These are phyloP conservation scores for Fusarium sp. DNA, from an alignment of 2,329 filamentous ascomycete genomes.

Conservation along the genomic window DNA sequence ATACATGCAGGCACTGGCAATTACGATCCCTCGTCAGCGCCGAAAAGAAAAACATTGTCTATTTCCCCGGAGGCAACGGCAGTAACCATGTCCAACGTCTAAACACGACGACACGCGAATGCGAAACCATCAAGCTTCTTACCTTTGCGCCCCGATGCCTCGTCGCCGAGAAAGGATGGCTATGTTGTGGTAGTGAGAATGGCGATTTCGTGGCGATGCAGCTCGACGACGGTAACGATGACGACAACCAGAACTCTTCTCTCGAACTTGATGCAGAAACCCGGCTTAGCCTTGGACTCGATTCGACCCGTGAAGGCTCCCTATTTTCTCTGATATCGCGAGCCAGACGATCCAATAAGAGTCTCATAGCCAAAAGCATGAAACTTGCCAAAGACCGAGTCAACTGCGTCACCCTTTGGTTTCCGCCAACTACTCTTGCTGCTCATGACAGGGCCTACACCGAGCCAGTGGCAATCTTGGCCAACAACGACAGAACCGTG, in stretches of 20 bases:
- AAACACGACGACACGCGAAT: constrained; percentile 76
- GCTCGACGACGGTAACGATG: constrained; percentile 59
- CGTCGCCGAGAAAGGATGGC: constrained; percentile 86
- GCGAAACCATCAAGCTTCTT: constrained; percentile 78
- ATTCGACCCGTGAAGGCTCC: constrained; percentile 49
- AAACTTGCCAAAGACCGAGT: constrained; percentile 71
- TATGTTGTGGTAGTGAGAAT: constrained; percentile 89
- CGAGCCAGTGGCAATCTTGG: constrained; percentile 75
- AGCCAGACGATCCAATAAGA: constrained; percentile 56
- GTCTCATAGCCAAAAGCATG: constrained; percentile 62
- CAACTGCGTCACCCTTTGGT: constrained; percentile 76
- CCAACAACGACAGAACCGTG: constrained; percentile 93
- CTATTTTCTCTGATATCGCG: constrained; percentile 54
- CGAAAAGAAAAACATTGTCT: constrained; percentile 80
- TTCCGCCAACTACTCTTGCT: constrained; percentile 55
- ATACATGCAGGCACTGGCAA: constrained; percentile 78
- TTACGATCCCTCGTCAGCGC: constrained; percentile 90
- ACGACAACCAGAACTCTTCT: constrained; percentile 39
- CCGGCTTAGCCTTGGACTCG: constrained; percentile 47
- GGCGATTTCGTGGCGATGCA: constrained; percentile 89
- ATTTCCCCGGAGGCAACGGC: constrained; percentile 83
- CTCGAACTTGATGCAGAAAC: constrained; percentile 51
- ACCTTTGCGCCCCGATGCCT: constrained; percentile 86
- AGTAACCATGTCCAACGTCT: constrained; percentile 74
- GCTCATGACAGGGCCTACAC: constrained; percentile 56